Base-by-base conservation (phyloP, 78 protist genomes). In the Isochrysis galbana region DNA sequence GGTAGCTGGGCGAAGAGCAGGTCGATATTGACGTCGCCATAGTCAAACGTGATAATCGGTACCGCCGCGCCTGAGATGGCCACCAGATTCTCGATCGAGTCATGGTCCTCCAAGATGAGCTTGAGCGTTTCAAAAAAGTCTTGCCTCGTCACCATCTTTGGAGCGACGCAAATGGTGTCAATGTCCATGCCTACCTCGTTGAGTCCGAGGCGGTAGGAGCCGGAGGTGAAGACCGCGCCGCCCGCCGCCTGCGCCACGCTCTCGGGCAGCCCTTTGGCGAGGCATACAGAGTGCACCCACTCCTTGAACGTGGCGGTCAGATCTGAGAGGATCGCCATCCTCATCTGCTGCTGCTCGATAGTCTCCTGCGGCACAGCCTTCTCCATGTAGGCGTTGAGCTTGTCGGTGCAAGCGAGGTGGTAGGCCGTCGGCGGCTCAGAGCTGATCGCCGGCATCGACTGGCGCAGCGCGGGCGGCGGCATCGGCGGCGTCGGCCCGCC, bases 141-240 rank as follows among this genome's bases (percentile, higher is more conserved):
- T 4, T 91, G 34, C 74, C 97, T 88, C 90, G 83, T 86, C 21
- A 98, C 94, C 54, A 91, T 96, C 38, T 80, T 26, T 2, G 99
- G 99, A 11, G 91, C 94, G 19, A 98, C 91, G 67, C 97, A 95
- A 0, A 98, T 90, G 29, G 99, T 97, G 93, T 99, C 99, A 5
- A 99, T 98, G 89, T 99, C 99, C n/a, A 97, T 96, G 11, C 98
- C 98, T 7, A 93, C 67, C 5, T 92, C 94, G 91, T 94, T 95
- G 41, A 98, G 98, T 38, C 99, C 99, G 44, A 98, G 96, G 26
- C 99, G 96, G 92, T 98, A 99, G 29, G 99, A 97, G 32, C 99
- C 99, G 51, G 95, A 98, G 29, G 99, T 98, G 83, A 94, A 94
- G 77, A 99, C 88, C n/a, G 54, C 36, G 46, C 96, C 97, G 54